A percentile compares a stretch with the other conserved stretches of the same genome.
Evolutionary conservation across 2,329 filamentous ascomycete genomes (phyloP).

Genomic region (Rhynchosporium graminicola): DNA sequence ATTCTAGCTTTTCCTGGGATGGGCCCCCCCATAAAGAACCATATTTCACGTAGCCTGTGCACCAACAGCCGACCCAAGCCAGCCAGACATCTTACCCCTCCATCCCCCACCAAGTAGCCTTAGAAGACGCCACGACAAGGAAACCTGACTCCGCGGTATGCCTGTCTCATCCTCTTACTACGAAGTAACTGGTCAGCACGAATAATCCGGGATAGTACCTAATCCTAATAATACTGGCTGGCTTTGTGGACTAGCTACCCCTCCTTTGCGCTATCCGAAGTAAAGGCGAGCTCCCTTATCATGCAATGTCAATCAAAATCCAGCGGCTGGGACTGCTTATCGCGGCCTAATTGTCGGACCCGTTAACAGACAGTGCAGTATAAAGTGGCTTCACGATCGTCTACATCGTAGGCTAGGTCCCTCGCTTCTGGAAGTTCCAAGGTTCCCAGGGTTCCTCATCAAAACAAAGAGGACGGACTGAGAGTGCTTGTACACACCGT

Average conservation of each 20-base stretch:
- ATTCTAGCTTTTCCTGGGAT: conserved; percentile 2
- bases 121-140: background rate
- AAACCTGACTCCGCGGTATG: conserved; percentile 6
- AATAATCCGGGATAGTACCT: background rate
- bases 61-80: conserved; percentile 16
- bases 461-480: background rate
- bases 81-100: conserved; percentile 19
- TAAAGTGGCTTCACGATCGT: background rate
- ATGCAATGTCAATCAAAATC: background rate
- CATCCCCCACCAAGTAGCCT: conserved; percentile 14
- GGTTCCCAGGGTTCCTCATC: background rate
- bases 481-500: no score
- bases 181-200: conserved; percentile 1
- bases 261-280: conserved; percentile 12
- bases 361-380: background rate
- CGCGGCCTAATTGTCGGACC: conserved; percentile 10
- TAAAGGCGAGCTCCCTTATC: conserved; percentile 16
- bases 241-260: background rate
- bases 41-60: conserved; percentile 5
- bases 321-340: conserved; percentile 10
- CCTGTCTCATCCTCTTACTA: background rate
- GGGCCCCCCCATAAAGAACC: conserved; percentile 5
- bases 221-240: no score
- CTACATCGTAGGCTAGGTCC: no score
- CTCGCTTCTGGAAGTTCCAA: background rate